Evolutionary conservation across 2,329 filamentous ascomycete species (phyloP), one percentile per base, ranked within the genome.

Genomic region (Cladosporium colombiae): DNA sequence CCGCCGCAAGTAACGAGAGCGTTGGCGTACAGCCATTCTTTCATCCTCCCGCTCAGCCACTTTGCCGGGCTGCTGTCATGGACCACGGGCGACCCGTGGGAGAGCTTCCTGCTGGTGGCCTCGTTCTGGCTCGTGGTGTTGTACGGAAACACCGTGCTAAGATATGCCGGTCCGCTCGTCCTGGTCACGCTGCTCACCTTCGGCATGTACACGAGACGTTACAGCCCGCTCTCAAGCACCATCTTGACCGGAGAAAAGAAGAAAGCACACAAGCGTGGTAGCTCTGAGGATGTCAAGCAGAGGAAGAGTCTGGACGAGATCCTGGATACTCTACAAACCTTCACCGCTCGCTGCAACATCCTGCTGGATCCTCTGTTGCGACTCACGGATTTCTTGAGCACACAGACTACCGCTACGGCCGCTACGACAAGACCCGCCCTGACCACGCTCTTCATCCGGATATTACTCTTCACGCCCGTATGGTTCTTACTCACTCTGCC

Each of bases 231-330:
- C 62, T 96, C 93, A 44, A 96, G 91, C 60, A 95, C 91, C 33
- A 89, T 89, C 16, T 92, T 91, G 85, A 88, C 85, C 0, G 86
- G 85, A 6, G 86, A 89, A 75, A 89, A 83, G 70, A 78, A 76
- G 33, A 81, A 81, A 37, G 88, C 85, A 67, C 69, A 73, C 6
- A 68, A 70, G 52, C 35, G 55, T 5, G 59, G 57, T 11, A 61
- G 52, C 50, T 64, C 59, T 5, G 77, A 76, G 14, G 74, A 86
- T 72, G 85, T 84, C 65, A 85, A 81, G 67, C 81, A 81, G 29
- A 92, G 97, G 74, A 97, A 97, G 82, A 97, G 93, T 60, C 80
- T 99, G 62, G 95, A 99, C 76, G 95, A 99, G 80, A 99, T 99
- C 67, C 91, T 99, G 65, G 93, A 98, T 72, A 96, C 92, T 0